Evolutionary conservation across 768 basidiomycete genomes (phyloP).

Genomic region (Naematelia aurantialba): DNA sequence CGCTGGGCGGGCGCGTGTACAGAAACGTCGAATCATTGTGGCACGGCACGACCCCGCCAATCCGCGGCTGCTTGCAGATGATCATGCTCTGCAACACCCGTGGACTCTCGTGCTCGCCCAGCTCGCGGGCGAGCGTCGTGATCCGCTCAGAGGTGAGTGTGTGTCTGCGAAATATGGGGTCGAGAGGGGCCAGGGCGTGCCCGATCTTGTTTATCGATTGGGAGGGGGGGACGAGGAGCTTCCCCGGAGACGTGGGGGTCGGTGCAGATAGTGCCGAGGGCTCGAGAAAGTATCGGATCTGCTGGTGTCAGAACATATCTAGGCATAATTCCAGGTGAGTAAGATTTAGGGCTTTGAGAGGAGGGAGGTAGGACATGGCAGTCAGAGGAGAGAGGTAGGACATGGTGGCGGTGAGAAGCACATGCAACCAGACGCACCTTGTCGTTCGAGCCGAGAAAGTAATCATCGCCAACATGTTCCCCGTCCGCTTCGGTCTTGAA

Average conservation of each 20-base stretch:
- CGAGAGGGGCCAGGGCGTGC: slow-evolving; percentile 73
- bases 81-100: slow-evolving; percentile 87
- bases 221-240: slow-evolving; percentile 58
- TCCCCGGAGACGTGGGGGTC: slow-evolving; percentile 57
- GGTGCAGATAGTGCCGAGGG: slow-evolving; percentile 69
- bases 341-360: neutral
- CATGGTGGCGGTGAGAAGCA: neutral
- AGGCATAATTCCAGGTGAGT: neutral
- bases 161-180: slow-evolving; percentile 71
- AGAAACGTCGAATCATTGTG: slow-evolving; percentile 84
- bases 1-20: slow-evolving; percentile 88
- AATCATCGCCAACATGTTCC: slow-evolving; percentile 67
- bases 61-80: slow-evolving; percentile 88
- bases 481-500: slow-evolving; percentile 67
- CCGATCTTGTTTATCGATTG: slow-evolving; percentile 84
- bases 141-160: slow-evolving; percentile 77
- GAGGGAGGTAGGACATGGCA: neutral
- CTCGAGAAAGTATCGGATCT: slow-evolving; percentile 88
- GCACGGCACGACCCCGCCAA: slow-evolving; percentile 82
- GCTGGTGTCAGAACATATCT: neutral
- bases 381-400: neutral
- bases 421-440: slow-evolving; percentile 53
- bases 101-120: slow-evolving; percentile 80
- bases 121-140: slow-evolving; percentile 65
- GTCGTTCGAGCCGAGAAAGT: slow-evolving; percentile 86